These are phyloP conservation scores for Gamsiella multidivaricata DNA, from an alignment of 192 early-diverging fungal species.

Conservation along the genomic window DNA sequence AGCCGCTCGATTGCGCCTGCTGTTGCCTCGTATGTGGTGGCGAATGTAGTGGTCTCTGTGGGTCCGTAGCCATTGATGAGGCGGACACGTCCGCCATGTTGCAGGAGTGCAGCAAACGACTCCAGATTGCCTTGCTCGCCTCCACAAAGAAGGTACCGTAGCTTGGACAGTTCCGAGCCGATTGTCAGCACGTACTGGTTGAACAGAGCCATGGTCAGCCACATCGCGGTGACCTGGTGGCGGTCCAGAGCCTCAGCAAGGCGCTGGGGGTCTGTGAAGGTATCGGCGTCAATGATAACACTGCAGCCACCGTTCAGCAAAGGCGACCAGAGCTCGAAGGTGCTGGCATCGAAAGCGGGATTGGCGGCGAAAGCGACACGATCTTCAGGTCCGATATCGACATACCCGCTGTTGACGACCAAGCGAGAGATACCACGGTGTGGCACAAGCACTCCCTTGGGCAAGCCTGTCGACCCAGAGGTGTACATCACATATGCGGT, in stretches of 20 bases:
- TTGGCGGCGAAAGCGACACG: not conserved
- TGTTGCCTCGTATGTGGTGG: not conserved
- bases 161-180: too few species aligned
- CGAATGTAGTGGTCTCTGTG: slow-evolving; percentile 20
- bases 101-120: not conserved
- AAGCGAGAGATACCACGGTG: slow-evolving; percentile 7
- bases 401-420: slow-evolving; percentile 4
- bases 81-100: too few species aligned
- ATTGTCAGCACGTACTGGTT: too few species aligned
- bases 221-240: not conserved
- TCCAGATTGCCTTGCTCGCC: not conserved
- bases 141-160: too few species aligned
- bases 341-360: too few species aligned
- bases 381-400: not conserved
- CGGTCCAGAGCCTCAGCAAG: slow-evolving; percentile 1
- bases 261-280: slow-evolving; percentile 1
- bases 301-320: not conserved
- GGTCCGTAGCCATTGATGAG: slow-evolving; percentile 40
- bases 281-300: slow-evolving; percentile 10
- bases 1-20: too few species aligned
- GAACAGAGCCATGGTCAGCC: not conserved
- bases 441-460: slow-evolving; percentile 3
- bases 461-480: slow-evolving; percentile 12
- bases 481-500: slow-evolving; percentile 21
- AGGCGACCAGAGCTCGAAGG: too few species aligned